A percentile compares a stretch with the other conserved stretches of the same genome.
Conservation (phyloP, 495 filamentous ascomycete genomes). For the Echria macrotheca region DNA sequence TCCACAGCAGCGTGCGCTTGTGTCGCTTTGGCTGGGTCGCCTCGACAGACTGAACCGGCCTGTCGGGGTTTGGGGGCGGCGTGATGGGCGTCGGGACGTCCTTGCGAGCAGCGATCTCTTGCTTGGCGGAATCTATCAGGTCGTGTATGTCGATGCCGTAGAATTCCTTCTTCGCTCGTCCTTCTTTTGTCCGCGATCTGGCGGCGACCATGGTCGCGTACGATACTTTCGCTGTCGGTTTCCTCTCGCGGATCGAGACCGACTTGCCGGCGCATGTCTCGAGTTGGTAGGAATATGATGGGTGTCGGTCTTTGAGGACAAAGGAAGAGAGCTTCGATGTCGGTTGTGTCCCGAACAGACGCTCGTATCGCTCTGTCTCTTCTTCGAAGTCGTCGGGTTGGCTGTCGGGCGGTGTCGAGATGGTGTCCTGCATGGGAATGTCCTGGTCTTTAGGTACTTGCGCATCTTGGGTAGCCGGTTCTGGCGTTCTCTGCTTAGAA, state of each 20-base stretch:
- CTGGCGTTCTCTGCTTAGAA: slow-evolving; percentile 34
- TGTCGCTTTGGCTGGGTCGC: slow-evolving; percentile 38
- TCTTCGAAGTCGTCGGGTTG: slow-evolving; percentile 14
- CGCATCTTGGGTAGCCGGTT: slow-evolving; percentile 6
- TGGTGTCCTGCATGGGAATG: not conserved
- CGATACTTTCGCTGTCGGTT: slow-evolving; percentile 41
- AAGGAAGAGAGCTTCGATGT: slow-evolving; percentile 3
- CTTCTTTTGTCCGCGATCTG: slow-evolving; percentile 60
- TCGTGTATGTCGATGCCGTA: slow-evolving; percentile 89
- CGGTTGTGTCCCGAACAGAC: slow-evolving; percentile 20
- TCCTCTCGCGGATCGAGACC: slow-evolving; percentile 50
- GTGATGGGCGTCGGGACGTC: slow-evolving; percentile 21
- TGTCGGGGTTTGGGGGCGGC: slow-evolving; percentile 22
- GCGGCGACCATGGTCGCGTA: slow-evolving; percentile 66
- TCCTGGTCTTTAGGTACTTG: not conserved
- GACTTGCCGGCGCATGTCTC: slow-evolving; percentile 63
- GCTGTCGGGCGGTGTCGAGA: slow-evolving; percentile 17
- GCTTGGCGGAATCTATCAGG: slow-evolving; percentile 64
- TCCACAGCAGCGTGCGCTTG: slow-evolving; percentile 61
- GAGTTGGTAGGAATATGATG: slow-evolving; percentile 38
- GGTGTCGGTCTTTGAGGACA: slow-evolving; percentile 3
- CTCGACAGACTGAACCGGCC: slow-evolving; percentile 31
- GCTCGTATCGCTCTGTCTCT: slow-evolving; percentile 24
- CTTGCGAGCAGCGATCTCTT: slow-evolving; percentile 35
- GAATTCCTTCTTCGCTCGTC: slow-evolving; percentile 73